Conservation (phyloP, 768 basidiomycete species). For the Botryobasidium botryosum region DNA sequence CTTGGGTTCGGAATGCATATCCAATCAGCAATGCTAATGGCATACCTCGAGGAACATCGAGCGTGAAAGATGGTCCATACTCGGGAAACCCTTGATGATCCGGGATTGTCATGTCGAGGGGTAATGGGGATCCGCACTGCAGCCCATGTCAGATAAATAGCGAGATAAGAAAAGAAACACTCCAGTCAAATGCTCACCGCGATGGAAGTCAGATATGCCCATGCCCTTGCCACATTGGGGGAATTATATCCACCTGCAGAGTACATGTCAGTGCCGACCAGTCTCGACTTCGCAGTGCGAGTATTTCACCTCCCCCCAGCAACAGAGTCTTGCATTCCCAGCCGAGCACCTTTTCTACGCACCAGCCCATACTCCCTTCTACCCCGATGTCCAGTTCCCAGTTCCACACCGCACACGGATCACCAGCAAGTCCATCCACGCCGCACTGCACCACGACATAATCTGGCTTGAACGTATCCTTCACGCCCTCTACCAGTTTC, state of each 20-base stretch:
- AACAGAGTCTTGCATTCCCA: slow-evolving; percentile 50
- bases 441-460: slow-evolving; percentile 76
- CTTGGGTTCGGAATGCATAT: background rate
- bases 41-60: slow-evolving; percentile 40
- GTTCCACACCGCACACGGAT: slow-evolving; percentile 60
- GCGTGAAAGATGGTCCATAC: slow-evolving; percentile 66
- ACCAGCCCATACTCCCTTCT: slow-evolving; percentile 55
- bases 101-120: slow-evolving; percentile 49
- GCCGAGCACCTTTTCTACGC: slow-evolving; percentile 29
- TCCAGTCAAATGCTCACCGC: slow-evolving; percentile 35
- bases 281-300: slow-evolving; percentile 2
- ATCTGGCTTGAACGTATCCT: slow-evolving; percentile 49
- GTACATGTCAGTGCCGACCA: slow-evolving; percentile 13
- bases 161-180: background rate
- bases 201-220: slow-evolving; percentile 66
- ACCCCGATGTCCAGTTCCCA: slow-evolving; percentile 39
- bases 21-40: background rate
- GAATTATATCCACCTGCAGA: slow-evolving; percentile 64
- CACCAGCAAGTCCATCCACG: slow-evolving; percentile 71
- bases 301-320: slow-evolving; percentile 52
- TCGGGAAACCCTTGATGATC: slow-evolving; percentile 55
- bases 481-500: slow-evolving; percentile 40
- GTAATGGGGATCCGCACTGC: slow-evolving; percentile 38
- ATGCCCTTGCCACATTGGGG: slow-evolving; percentile 71
- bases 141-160: background rate